Conservation (phyloP, 2,329 filamentous ascomycete genomes). For the Trichoderma polysporum region DNA sequence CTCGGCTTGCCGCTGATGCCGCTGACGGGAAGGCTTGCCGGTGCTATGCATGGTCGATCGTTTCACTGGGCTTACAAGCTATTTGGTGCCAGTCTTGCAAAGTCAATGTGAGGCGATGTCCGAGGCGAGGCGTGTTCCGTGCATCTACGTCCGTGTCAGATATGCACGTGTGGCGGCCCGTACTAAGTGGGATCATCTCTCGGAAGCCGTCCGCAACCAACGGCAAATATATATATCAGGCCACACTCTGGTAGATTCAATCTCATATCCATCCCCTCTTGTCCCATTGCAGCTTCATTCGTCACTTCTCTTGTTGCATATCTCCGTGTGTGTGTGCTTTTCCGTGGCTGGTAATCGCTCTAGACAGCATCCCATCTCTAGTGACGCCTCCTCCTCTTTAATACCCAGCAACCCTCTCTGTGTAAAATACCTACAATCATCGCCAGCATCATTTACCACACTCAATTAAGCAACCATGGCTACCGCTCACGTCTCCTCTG, state of each 20-base stretch:
- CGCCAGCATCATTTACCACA: neutral
- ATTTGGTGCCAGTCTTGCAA: neutral
- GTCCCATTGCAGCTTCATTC: conserved; percentile 19
- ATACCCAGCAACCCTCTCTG: neutral
- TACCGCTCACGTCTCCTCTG: conserved; percentile 60
- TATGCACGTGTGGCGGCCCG: neutral
- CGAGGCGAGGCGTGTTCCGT: neutral
- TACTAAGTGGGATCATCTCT: neutral
- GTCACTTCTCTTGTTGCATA: neutral
- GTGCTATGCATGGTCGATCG: conserved; percentile 4
- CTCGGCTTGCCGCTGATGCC: conserved; percentile 15
- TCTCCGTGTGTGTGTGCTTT: neutral
- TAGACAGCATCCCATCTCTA: neutral
- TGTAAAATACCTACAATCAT: neutral
- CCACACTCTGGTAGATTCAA: neutral
- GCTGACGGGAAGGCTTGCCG: conserved; percentile 6
- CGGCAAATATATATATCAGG: neutral
- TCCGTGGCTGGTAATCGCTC: neutral
- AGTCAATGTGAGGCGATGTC: conserved; percentile 11
- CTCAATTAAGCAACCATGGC: conserved; percentile 23
- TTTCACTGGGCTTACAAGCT: no score
- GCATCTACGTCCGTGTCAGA: neutral
- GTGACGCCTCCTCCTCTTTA: neutral
- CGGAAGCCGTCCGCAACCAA: neutral
- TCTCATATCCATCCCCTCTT: neutral